Evolutionary conservation across 306 rosid genomes (phyloP).

Genomic region (Psophocarpus tetragonolobus): DNA sequence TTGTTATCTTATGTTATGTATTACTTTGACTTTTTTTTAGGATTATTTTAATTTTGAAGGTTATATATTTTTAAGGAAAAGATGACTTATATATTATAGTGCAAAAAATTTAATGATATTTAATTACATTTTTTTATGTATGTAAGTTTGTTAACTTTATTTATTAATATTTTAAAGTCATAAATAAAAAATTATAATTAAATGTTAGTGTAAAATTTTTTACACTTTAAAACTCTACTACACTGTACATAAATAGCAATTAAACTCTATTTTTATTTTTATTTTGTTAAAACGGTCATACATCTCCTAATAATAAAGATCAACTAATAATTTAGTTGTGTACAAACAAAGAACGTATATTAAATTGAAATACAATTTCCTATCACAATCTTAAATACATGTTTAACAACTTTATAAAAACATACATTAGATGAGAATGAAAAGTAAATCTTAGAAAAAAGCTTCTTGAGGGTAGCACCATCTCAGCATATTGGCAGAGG

Average conservation of each 20-base stretch:
- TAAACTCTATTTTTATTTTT: neutral
- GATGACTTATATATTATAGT: no score
- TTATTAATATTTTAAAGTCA: no score
- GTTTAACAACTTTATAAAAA: conserved; percentile 1
- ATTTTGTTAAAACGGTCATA: neutral
- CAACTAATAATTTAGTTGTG: no score
- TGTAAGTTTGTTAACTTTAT: no score
- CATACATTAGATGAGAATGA: neutral
- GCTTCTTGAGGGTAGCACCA: neutral
- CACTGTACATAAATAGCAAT: no score
- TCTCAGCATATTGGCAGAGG: conserved; percentile 73
- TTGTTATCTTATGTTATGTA: neutral
- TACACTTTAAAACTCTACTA: no score
- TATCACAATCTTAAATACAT: conserved; percentile 24
- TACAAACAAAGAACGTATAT: neutral
- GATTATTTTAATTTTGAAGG: no score
- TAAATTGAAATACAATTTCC: neutral
- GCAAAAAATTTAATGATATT: no score
- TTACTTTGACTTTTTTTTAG: neutral
- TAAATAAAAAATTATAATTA: no score
- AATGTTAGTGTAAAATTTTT: no score
- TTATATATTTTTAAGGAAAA: no score
- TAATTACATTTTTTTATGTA: no score
- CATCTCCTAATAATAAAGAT: neutral
- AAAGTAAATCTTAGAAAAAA: neutral